Evolutionary conservation across 495 filamentous ascomycete genomes (phyloP).

Genomic region (Aspergillus leporis): DNA sequence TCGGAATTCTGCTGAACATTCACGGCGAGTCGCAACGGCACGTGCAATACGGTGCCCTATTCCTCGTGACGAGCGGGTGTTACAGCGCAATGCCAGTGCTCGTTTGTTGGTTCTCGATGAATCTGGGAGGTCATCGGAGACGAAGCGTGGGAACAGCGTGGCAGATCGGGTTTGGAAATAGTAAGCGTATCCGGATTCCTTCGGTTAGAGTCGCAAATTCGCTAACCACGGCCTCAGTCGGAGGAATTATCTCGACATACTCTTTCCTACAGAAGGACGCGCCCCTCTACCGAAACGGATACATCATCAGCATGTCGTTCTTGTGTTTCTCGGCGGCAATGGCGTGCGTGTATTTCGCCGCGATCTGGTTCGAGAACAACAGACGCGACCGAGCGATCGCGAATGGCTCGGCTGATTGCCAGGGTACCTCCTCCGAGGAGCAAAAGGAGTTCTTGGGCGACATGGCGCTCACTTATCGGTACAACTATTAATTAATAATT

Average conservation of each 20-base stretch:
- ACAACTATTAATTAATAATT: constrained; percentile 25
- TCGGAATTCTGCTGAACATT: constrained; percentile 63
- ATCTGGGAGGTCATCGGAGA: constrained; percentile 76
- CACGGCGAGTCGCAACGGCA: constrained; percentile 51
- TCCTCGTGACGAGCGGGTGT: constrained; percentile 56
- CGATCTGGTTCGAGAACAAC: constrained; percentile 62
- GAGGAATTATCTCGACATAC: constrained; percentile 83
- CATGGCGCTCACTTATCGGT: constrained; percentile 27
- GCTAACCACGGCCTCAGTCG: constrained; percentile 29
- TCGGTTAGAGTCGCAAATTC: not conserved
- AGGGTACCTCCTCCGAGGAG: constrained; percentile 6
- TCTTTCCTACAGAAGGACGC: constrained; percentile 70
- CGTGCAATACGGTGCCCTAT: constrained; percentile 67
- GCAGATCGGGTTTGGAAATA: constrained; percentile 84
- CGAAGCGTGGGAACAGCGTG: constrained; percentile 74
- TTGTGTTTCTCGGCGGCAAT: constrained; percentile 58
- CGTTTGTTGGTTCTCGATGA: constrained; percentile 88
- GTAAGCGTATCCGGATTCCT: constrained; percentile 25
- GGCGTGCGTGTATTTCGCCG: constrained; percentile 58
- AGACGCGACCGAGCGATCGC: constrained; percentile 27
- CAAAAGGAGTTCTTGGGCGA: constrained; percentile 25
- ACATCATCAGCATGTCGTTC: constrained; percentile 72
- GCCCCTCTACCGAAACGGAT: constrained; percentile 68
- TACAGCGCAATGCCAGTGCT: constrained; percentile 70
- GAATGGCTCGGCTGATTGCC: constrained; percentile 2